Evolutionary conservation across 192 early-diverging fungal species (phyloP), one percentile per base, ranked within the genome.

Genomic region (Rhizophagus sp.): DNA sequence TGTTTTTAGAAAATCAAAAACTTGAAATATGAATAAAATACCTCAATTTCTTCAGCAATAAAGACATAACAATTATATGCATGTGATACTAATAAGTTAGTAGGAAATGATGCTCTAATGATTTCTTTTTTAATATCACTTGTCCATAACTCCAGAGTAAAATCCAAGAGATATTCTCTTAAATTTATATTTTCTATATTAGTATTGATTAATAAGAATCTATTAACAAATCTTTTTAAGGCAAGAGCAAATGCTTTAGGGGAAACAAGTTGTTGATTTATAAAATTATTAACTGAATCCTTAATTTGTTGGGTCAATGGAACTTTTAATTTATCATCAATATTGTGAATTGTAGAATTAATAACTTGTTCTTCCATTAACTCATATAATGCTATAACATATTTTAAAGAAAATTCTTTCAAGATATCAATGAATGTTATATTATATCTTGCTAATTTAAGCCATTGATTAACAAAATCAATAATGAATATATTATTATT

Each of bases 151-250:
- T 57, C 19, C 4, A 57, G 22, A 57, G 52, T 57, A 2, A 57
- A 19, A 57, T 57, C 52, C 52, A 57, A 19, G 5, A 57, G 22
- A 57, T 57, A 57, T 57, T 5, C 22, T 19, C 15, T 57, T 57
- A 68, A 30, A 75, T 69, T 30, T n/a, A 12, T 19, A 73, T 64
- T n/a, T 44, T 36, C 9, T 17, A 73, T 57, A 50, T 27, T 62
- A 30, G 44, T 41, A 25, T 57, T 25, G 47, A 25, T 34, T 8
- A 47, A 44, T 25, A 79, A 61, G 30, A 52, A 50, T 61, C 78
- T 75, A 33, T 61, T n/a, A 13, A 61, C 39, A 79, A 79, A 77
- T 61, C 78, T 36, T 47, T 79, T 79, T 36, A 79, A 73, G 3
- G 78, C 78, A 10, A 39, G 78, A 2, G 74, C 74, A 17, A 79